Conservation (phyloP, 2,329 filamentous ascomycete species). For the Cladosporium sphaerospermum region DNA sequence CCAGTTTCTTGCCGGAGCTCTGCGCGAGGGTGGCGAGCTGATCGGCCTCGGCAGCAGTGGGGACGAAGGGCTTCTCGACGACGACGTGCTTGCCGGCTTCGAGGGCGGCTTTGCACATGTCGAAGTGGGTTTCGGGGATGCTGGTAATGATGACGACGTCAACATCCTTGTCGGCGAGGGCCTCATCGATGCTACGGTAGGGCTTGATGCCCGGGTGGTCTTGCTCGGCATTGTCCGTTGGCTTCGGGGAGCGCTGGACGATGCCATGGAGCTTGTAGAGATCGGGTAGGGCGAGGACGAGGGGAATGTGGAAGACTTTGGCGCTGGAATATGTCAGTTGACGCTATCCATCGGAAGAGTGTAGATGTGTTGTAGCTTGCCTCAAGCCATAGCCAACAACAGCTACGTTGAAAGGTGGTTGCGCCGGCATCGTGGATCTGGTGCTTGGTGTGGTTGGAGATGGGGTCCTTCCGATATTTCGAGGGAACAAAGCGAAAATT, state of each 20-base stretch:
- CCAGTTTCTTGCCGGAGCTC: conserved; percentile 35
- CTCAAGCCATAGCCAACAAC: conserved; percentile 56
- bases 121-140: conserved; percentile 64
- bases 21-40: conserved; percentile 45
- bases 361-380: not conserved
- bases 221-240: conserved; percentile 58
- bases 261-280: conserved; percentile 65
- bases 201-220: conserved; percentile 62
- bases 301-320: conserved; percentile 80
- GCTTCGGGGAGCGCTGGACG: conserved; percentile 64
- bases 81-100: conserved; percentile 70
- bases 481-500: no score
- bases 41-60: conserved; percentile 61
- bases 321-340: conserved; percentile 35
- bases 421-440: not conserved
- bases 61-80: conserved; percentile 78
- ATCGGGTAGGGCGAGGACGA: conserved; percentile 56
- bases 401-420: conserved; percentile 46
- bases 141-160: conserved; percentile 67
- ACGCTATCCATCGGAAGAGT: not conserved
- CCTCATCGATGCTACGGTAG: conserved; percentile 55
- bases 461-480: not conserved
- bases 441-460: not conserved
- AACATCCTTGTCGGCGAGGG: conserved; percentile 60
- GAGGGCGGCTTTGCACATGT: conserved; percentile 58